Percentiles rank a stretch among this genome's conserved stretches.
phyloP scores from a whole-genome alignment of 2,329 filamentous ascomycete species.

The Pseudogymnoascus sp. region DNA sequence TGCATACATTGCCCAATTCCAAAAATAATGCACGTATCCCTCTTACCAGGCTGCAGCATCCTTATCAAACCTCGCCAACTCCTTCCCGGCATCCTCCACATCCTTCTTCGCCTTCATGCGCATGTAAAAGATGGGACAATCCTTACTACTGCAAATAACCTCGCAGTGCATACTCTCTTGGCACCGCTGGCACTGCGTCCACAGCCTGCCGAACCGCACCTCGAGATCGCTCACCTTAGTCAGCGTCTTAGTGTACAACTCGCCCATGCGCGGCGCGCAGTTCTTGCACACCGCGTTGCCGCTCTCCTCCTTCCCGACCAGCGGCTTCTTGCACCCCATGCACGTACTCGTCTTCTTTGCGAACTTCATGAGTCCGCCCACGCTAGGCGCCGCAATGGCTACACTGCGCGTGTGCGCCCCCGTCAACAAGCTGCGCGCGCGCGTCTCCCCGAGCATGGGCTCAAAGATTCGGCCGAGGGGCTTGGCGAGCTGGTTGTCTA shows the following conservation, averaged over 20 bases:
- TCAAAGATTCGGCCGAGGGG: constrained; percentile 94
- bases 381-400: constrained; percentile 80
- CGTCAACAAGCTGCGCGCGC: constrained; percentile 75
- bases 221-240: constrained; percentile 87
- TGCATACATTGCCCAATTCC: not conserved
- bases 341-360: constrained; percentile 96
- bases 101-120: constrained; percentile 99
- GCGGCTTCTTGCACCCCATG: constrained; percentile 97
- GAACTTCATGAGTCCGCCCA: constrained; percentile 97
- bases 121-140: constrained; percentile 99
- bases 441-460: constrained; percentile 90
- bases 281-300: constrained; percentile 82
- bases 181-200: constrained; percentile 97
- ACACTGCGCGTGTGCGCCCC: constrained; percentile 95
- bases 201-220: constrained; percentile 82
- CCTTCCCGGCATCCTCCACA: constrained; percentile 87
- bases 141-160: constrained; percentile 91
- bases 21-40: not conserved
- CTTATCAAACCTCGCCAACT: constrained; percentile 80
- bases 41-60: constrained; percentile 57
- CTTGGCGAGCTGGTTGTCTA: constrained; percentile 96
- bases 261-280: constrained; percentile 77
- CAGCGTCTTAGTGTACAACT: constrained; percentile 88
- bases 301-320: constrained; percentile 70
- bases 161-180: constrained; percentile 98